A percentile compares a stretch with the other conserved stretches of the same genome.
Conservation (phyloP, 345 rosid species). For the Eucalyptus virginea region DNA sequence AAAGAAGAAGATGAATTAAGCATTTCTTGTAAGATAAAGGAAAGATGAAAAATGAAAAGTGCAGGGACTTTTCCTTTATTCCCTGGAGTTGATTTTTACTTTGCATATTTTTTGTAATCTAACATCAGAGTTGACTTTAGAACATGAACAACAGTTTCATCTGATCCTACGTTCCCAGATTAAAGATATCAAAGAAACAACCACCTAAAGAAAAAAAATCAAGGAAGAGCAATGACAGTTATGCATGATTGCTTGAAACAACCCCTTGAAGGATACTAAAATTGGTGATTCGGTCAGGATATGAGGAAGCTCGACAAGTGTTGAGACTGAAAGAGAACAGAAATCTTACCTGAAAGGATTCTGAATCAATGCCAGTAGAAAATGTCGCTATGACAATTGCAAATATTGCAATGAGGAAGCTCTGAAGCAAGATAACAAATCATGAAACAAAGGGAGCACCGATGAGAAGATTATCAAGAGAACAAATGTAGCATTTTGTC, state of each 20-base stretch:
- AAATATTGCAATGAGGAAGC: constrained; percentile 73
- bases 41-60: neutral
- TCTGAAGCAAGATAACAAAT: constrained; percentile 10
- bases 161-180: neutral
- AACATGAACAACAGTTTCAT: neutral
- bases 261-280: neutral
- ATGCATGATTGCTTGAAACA: neutral
- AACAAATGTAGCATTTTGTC: neutral
- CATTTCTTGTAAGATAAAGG: neutral
- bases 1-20: neutral
- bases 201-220: neutral
- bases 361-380: constrained; percentile 87
- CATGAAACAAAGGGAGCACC: neutral
- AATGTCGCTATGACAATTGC: constrained; percentile 87
- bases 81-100: neutral
- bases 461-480: neutral
- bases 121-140: neutral
- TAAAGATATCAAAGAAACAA: neutral
- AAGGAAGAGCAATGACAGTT: neutral
- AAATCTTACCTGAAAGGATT: constrained; percentile 58
- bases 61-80: neutral
- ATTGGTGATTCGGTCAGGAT: neutral
- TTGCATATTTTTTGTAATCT: neutral
- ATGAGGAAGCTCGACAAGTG: neutral
- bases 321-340: neutral